Conservation (phyloP, 1,284 basidiomycete species). For the Apiotrichum sp. region DNA sequence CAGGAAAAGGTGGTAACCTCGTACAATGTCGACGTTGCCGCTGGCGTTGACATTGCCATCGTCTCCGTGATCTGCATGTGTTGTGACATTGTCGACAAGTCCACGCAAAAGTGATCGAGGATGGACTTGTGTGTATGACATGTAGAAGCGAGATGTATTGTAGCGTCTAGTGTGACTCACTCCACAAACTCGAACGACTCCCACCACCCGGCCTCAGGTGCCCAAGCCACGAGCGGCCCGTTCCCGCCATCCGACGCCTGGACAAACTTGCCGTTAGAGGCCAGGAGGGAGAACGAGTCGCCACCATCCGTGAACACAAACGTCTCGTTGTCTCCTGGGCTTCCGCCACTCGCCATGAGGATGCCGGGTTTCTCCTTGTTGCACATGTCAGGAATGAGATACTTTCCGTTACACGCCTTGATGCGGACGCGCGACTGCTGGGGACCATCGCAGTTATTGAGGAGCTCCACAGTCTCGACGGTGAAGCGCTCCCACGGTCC, state of each 20-base stretch:
- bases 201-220: constrained; percentile 13
- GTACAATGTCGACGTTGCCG: constrained; percentile 1
- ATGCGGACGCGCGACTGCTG: constrained; percentile 1
- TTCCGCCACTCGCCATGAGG: constrained; percentile 4
- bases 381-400: constrained; percentile 6
- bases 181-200: constrained; percentile 16
- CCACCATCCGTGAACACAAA: constrained; percentile 4
- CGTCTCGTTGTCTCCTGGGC: constrained; percentile 6
- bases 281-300: constrained; percentile 2
- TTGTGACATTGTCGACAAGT: neutral
- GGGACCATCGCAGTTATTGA: neutral
- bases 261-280: constrained; percentile 11
- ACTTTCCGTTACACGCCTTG: constrained; percentile 8
- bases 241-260: constrained; percentile 4
- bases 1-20: neutral
- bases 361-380: neutral
- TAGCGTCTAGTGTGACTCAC: no score
- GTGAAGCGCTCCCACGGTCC: constrained; percentile 9
- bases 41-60: constrained; percentile 1
- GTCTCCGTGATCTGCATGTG: neutral
- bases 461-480: neutral
- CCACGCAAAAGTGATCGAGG: neutral
- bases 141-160: neutral
- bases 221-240: constrained; percentile 2
- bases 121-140: neutral